phyloP scores from a whole-genome alignment of 2,329 filamentous ascomycete species.

The Pseudocercospora ulei region DNA sequence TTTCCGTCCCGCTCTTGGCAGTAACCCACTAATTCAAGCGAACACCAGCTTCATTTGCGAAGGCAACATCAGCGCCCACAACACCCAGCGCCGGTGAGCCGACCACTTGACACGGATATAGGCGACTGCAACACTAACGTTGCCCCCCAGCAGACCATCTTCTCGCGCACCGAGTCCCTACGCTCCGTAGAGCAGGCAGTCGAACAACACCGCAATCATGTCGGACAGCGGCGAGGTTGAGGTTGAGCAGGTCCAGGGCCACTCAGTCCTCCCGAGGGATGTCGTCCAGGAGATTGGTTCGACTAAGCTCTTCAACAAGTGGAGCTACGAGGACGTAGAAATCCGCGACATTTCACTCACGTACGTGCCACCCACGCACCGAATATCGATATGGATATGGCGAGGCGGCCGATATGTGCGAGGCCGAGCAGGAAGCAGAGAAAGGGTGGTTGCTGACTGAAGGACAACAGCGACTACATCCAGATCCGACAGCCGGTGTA shows the following conservation, averaged over 20 bases:
- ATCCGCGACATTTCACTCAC: constrained; percentile 99
- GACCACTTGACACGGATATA: background rate
- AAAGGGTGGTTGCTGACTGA: constrained; percentile 22
- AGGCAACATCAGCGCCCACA: constrained; percentile 8
- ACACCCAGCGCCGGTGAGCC: constrained; percentile 9
- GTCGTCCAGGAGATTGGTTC: constrained; percentile 78
- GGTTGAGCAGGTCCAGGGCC: constrained; percentile 74
- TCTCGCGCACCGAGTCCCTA: constrained; percentile 4
- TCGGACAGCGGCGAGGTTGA: constrained; percentile 92
- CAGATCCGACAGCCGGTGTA: constrained; percentile 99
- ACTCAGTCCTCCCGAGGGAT: constrained; percentile 84
- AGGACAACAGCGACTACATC: constrained; percentile 78
- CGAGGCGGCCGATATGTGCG: background rate
- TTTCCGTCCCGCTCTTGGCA: no score
- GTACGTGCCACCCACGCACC: constrained; percentile 51
- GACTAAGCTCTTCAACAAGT: constrained; percentile 97
- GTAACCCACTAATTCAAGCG: no score
- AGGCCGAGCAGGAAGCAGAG: constrained; percentile 6
- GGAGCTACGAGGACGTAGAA: constrained; percentile 98
- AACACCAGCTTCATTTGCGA: no score
- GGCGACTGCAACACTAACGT: constrained; percentile 5
- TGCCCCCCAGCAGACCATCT: constrained; percentile 2
- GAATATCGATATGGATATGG: constrained; percentile 10
- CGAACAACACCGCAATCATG: constrained; percentile 50
- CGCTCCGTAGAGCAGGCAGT: constrained; percentile 1